phyloP scores from a whole-genome alignment of 805 yeast genomes.

The Teunomyces tritomae region DNA sequence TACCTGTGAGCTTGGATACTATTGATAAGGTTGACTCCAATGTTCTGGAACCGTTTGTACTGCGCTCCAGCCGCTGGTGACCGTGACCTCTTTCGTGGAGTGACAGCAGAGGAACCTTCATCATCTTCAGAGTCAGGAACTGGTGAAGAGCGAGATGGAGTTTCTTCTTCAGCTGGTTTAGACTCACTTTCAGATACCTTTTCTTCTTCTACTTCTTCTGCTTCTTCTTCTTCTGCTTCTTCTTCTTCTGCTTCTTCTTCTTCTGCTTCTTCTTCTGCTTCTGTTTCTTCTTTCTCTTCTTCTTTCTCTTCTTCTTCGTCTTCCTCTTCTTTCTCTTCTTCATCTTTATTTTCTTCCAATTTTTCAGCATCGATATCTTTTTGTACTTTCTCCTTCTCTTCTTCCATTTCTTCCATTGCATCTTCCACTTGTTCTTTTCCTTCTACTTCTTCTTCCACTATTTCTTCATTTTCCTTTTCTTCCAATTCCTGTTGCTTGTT shows the following conservation, averaged over 20 bases:
- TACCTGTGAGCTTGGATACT: conserved; percentile 68
- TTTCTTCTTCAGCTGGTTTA: conserved; percentile 9
- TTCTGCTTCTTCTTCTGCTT: conserved; percentile 6
- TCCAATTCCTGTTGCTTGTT: neutral
- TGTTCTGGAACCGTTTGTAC: conserved; percentile 56
- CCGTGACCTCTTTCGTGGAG: conserved; percentile 13
- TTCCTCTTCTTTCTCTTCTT: neutral
- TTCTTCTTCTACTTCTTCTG: conserved; percentile 5
- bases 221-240: conserved; percentile 4
- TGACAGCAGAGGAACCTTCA: conserved; percentile 3
- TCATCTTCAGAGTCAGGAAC: conserved; percentile 1
- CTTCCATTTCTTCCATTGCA: neutral
- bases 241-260: conserved; percentile 4
- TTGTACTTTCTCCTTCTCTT: neutral
- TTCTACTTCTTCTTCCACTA: neutral
- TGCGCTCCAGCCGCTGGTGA: conserved; percentile 16
- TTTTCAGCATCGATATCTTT: neutral
- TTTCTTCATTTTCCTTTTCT: neutral
- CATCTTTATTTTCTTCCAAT: neutral
- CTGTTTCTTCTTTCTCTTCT: conserved; percentile 3
- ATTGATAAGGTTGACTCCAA: conserved; percentile 59
- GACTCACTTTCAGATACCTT: conserved; percentile 9
- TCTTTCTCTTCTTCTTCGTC: neutral
- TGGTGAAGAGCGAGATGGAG: neutral
- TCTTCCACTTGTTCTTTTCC: neutral